phyloP scores from a whole-genome alignment of 805 yeast genomes.

The Saccharomycopsis amapae region DNA sequence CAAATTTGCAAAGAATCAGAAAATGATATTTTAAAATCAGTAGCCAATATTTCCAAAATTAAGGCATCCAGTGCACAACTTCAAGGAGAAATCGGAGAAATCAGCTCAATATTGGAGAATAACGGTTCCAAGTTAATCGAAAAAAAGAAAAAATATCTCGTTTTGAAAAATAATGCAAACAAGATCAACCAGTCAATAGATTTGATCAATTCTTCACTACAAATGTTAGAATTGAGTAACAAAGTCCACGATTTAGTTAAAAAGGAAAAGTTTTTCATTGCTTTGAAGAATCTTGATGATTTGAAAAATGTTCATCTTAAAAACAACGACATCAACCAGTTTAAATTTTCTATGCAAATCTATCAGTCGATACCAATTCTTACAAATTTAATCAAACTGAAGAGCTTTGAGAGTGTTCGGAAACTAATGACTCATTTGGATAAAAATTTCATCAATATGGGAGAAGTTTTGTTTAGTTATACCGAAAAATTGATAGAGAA shows the following conservation, averaged over 20 bases:
- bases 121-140: slow-evolving; percentile 62
- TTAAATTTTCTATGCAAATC: slow-evolving; percentile 69
- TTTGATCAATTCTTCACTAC: slow-evolving; percentile 65
- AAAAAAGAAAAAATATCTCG: slow-evolving; percentile 52
- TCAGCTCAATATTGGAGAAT: slow-evolving; percentile 51
- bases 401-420: slow-evolving; percentile 57
- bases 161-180: slow-evolving; percentile 52
- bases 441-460: slow-evolving; percentile 43
- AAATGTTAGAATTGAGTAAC: slow-evolving; percentile 79
- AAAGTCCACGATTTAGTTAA: slow-evolving; percentile 75
- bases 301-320: slow-evolving; percentile 61
- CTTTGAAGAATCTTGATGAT: slow-evolving; percentile 75
- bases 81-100: slow-evolving; percentile 44
- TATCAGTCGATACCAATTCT: slow-evolving; percentile 71
- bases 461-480: slow-evolving; percentile 44
- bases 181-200: slow-evolving; percentile 68
- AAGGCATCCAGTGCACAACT: slow-evolving; percentile 50
- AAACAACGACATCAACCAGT: slow-evolving; percentile 56
- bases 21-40: slow-evolving; percentile 47
- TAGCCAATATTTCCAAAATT: slow-evolving; percentile 56
- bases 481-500: slow-evolving; percentile 48
- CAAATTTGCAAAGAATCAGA: slow-evolving; percentile 56
- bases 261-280: slow-evolving; percentile 72
- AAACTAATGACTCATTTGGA: slow-evolving; percentile 61
- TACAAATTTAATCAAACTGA: slow-evolving; percentile 64